phyloP scores from a whole-genome alignment of 352 stramenopile genomes.

The Globisporangium spinosum region DNA sequence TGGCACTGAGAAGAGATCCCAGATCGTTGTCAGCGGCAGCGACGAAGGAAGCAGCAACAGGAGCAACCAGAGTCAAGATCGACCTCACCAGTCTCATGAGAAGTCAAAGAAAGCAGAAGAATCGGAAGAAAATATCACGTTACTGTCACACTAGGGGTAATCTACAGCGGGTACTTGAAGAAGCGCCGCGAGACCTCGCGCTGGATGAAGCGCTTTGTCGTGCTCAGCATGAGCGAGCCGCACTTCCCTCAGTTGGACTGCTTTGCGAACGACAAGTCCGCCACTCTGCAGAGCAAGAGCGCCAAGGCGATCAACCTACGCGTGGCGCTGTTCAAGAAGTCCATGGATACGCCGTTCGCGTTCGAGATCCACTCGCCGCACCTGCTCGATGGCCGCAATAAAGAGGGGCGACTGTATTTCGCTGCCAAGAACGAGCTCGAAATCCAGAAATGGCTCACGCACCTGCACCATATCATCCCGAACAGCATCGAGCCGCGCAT shows the following conservation, averaged over 20 bases:
- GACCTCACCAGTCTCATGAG: background rate
- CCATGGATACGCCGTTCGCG: conserved; percentile 64
- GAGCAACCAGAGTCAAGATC: conserved; percentile 16
- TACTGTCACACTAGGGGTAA: conserved; percentile 8
- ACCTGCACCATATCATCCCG: conserved; percentile 72
- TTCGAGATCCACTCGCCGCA: conserved; percentile 91
- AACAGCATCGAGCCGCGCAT: conserved; percentile 71
- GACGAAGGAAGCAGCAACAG: background rate
- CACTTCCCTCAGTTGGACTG: conserved; percentile 56
- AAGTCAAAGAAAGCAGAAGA: conserved; percentile 14
- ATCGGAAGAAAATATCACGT: conserved; percentile 16
- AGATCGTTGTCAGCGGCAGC: background rate
- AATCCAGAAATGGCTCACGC: conserved; percentile 87
- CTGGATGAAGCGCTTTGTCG: conserved; percentile 78
- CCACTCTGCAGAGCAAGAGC: conserved; percentile 33
- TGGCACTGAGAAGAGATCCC: background rate
- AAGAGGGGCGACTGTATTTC: conserved; percentile 88
- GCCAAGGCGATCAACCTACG: conserved; percentile 60
- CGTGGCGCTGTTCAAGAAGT: conserved; percentile 75
- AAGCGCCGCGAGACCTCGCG: conserved; percentile 78
- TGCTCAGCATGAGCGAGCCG: conserved; percentile 38
- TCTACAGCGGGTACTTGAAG: conserved; percentile 58
- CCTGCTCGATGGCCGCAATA: conserved; percentile 77
- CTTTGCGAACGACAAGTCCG: conserved; percentile 54
- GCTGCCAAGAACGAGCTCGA: conserved; percentile 80